Conservation (phyloP, 305 asterid genomes). For the Fraxinus nigra region DNA sequence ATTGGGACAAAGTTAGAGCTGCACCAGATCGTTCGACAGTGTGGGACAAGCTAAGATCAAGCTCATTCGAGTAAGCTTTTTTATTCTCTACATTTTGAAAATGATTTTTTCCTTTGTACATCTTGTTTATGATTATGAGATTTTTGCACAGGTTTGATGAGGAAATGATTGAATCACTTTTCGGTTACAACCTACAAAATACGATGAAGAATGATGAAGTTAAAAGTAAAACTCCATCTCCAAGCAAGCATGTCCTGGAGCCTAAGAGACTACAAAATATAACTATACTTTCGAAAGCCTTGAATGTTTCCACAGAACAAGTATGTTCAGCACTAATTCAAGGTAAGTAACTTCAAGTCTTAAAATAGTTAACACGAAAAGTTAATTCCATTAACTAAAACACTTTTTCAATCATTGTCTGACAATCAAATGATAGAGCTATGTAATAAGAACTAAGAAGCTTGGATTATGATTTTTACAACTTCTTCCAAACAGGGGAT, state of each 20-base stretch:
- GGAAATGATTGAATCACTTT: slow-evolving; percentile 89
- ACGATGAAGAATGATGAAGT: slow-evolving; percentile 51
- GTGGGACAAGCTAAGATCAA: slow-evolving; percentile 91
- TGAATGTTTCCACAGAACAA: slow-evolving; percentile 75
- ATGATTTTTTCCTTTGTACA: not conserved
- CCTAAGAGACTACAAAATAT: slow-evolving; percentile 88
- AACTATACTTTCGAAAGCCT: slow-evolving; percentile 80
- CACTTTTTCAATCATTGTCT: not conserved
- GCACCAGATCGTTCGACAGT: slow-evolving; percentile 76
- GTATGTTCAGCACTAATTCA: slow-evolving; percentile 66
- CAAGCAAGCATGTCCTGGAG: slow-evolving; percentile 83
- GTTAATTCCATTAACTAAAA: not conserved
- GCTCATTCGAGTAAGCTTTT: slow-evolving; percentile 80
- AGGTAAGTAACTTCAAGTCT: slow-evolving; percentile 38
- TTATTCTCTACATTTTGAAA: not conserved
- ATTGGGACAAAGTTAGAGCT: slow-evolving; percentile 97
- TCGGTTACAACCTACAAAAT: slow-evolving; percentile 74
- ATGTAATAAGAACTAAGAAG: not conserved
- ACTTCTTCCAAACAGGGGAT: slow-evolving; percentile 47
- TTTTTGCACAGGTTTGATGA: slow-evolving; percentile 69
- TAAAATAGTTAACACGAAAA: not conserved
- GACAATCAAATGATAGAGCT: not conserved
- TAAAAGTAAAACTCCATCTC: slow-evolving; percentile 79
- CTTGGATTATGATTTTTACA: not conserved
- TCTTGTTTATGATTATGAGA: not conserved